Conservation (phyloP, 2,329 filamentous ascomycete species). For the Diaporthe ilicicola region DNA sequence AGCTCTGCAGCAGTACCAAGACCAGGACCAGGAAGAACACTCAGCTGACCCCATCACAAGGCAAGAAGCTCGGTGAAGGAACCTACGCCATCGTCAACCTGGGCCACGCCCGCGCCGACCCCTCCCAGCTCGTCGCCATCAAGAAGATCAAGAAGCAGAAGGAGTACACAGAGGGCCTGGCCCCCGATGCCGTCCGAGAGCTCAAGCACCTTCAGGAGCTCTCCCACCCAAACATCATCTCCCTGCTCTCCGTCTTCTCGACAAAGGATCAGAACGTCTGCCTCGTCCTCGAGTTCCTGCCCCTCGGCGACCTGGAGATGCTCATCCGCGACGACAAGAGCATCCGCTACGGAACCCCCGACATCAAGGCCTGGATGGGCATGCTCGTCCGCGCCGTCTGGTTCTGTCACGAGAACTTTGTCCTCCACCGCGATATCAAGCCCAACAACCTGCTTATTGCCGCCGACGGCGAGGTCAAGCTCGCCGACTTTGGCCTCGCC, state of each 20-base stretch:
- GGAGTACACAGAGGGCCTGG: conserved; percentile 89
- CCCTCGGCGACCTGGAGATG: conserved; percentile 93
- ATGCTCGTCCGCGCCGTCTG: conserved; percentile 94
- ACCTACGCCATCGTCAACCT: conserved; percentile 97
- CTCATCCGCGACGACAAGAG: conserved; percentile 84
- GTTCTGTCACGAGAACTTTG: conserved; percentile 95
- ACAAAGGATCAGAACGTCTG: conserved; percentile 97
- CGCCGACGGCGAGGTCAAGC: conserved; percentile 90
- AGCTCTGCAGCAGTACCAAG: not conserved
- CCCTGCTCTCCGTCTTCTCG: conserved; percentile 89
- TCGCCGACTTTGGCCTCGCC: conserved; percentile 97
- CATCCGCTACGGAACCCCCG: conserved; percentile 84
- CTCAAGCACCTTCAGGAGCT: conserved; percentile 96
- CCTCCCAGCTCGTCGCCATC: conserved; percentile 82
- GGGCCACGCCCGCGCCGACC: conserved; percentile 79
- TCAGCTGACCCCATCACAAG: conserved; percentile 49
- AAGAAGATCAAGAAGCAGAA: conserved; percentile 91
- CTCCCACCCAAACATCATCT: conserved; percentile 94
- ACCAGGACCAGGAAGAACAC: not conserved
- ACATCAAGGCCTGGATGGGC: conserved; percentile 98
- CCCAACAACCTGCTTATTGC: conserved; percentile 97
- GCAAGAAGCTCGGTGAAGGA: conserved; percentile 92
- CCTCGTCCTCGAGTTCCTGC: conserved; percentile 92
- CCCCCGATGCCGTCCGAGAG: conserved; percentile 94
- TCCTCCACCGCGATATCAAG: conserved; percentile 98